Evolutionary conservation across 2,329 filamentous ascomycete genomes (phyloP), one percentile per base, ranked within the genome.

Genomic region (Sclerotinia spermophila): DNA sequence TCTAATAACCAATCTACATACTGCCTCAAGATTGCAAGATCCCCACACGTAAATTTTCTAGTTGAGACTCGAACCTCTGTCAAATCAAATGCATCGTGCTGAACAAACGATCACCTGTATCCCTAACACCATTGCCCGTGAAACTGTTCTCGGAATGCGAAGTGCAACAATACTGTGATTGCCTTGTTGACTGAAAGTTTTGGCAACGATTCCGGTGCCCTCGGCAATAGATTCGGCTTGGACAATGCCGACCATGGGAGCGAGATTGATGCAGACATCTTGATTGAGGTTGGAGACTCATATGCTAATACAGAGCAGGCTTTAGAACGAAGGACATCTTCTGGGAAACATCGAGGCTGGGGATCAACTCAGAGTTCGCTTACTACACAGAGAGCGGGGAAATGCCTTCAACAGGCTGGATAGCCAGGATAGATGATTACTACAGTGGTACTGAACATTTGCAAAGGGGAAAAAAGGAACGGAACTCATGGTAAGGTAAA

Each of bases 91-190:
- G 78, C 5, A 83, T 86, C 0, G 85, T 89, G 75, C 89, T 88
- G 76, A 88, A 89, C 2, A 89, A 56, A n/a, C 62, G 62, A 73
- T 89, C 84, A 0, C 86, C 87, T 0, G 87, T 90, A 75, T 90
- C 87, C 0, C 85, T 89, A 0, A 61, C 76, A 0, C 84, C 83
- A 1, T 72, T 81, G 0, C 87, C 87, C 0, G 79, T 86, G 76
- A 83, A 90, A 74, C 84, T 84, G 66, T 87, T 90, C 0, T 84
- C 78, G 0, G 87, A 90, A 86, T 30, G 0, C 87, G 82, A 55
- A 91, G 81, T 0, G 86, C 81, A 48, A 89, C 80, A 21, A 61
- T 61, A 17, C 58, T 61, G 38, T 40, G 44, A 21, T 61, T 44
- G 11, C 38, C 58, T 3, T 61, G 40, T 44, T 42, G 38, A 24